These are phyloP conservation scores for Aspergillus kassunensis DNA, from an alignment of 495 filamentous ascomycete genomes.

Conservation along the genomic window DNA sequence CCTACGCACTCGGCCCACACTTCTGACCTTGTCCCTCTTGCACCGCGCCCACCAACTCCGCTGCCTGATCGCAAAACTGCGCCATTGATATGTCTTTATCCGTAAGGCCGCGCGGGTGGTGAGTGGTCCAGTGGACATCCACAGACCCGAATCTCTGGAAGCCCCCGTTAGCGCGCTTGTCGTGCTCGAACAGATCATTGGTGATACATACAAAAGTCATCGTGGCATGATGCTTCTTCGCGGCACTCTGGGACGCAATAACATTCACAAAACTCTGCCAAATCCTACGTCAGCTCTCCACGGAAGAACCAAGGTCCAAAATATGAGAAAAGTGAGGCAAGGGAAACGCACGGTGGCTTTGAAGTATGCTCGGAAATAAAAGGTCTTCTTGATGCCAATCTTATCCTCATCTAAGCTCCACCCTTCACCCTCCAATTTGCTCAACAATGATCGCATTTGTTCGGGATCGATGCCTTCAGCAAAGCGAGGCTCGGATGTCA, in stretches of 20 bases:
- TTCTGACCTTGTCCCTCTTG: constrained; percentile 34
- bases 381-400: constrained; percentile 41
- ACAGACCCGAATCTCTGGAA: constrained; percentile 42
- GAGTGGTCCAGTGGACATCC: constrained; percentile 66
- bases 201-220: constrained; percentile 41
- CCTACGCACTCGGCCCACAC: constrained; percentile 22
- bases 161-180: neutral
- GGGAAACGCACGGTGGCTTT: constrained; percentile 42
- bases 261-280: constrained; percentile 37
- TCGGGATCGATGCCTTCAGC: constrained; percentile 34
- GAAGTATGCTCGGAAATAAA: constrained; percentile 43
- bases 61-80: constrained; percentile 58
- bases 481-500: constrained; percentile 22
- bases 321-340: neutral
- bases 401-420: constrained; percentile 38
- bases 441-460: constrained; percentile 22
- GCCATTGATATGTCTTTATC: constrained; percentile 64
- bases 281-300: neutral
- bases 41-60: constrained; percentile 37
- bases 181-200: neutral
- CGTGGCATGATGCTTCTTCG: constrained; percentile 45
- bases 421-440: constrained; percentile 27
- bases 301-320: neutral
- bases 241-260: constrained; percentile 38
- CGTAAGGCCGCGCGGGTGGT: constrained; percentile 67